A percentile compares a stretch with the other conserved stretches of the same genome.
Evolutionary conservation across 2,329 filamentous ascomycete genomes (phyloP).

Genomic region (Ophiocordyceps polyrhachis-furcata): DNA sequence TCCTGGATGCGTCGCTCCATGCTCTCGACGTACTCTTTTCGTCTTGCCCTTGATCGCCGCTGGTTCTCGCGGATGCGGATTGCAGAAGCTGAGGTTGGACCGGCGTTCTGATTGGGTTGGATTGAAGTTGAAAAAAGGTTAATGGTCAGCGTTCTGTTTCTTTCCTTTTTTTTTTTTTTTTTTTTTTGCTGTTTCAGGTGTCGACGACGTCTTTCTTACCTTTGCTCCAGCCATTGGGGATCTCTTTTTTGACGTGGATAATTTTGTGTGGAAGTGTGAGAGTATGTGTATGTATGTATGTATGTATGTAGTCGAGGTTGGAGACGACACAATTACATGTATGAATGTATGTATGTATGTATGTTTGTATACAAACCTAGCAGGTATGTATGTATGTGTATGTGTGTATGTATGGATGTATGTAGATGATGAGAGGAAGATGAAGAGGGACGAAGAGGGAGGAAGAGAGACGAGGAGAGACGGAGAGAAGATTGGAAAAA

Average conservation of each 20-base stretch:
- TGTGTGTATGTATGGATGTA: no score
- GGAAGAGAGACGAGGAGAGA: background rate
- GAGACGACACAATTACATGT: no score
- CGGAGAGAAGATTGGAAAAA: background rate
- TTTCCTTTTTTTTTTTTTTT: background rate
- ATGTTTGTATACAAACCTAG: no score
- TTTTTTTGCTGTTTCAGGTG: background rate
- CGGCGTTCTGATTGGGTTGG: conserved; percentile 1
- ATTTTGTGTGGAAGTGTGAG: no score
- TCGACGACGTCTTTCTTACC: conserved; percentile 1
- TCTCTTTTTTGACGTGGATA: no score
- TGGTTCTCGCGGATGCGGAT: conserved; percentile 31
- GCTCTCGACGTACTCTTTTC: conserved; percentile 27
- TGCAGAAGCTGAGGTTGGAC: conserved; percentile 13
- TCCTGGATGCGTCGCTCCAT: conserved; percentile 27
- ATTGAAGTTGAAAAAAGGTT: conserved; percentile 1
- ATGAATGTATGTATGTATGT: no score
- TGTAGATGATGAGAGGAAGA: no score
- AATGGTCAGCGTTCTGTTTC: background rate
- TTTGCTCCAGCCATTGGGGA: conserved; percentile 8
- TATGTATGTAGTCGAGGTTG: no score
- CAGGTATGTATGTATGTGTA: no score
- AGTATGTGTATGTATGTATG: no score
- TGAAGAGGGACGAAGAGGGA: no score
- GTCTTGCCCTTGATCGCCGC: conserved; percentile 31